Evolutionary conservation across 164 flowering plant species (phyloP).

Genomic region (Nelumbo lutea): DNA sequence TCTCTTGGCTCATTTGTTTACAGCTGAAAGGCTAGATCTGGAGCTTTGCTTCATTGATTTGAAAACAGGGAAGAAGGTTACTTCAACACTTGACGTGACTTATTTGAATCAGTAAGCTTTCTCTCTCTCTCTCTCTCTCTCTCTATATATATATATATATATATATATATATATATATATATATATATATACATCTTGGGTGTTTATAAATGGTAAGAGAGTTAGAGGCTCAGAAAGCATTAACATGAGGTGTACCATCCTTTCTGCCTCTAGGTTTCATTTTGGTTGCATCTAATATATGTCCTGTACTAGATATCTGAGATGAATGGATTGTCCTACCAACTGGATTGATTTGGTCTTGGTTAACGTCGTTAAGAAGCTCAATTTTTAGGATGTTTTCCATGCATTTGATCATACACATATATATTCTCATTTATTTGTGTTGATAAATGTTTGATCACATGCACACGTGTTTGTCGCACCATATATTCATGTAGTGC

Average conservation of each 20-base stretch:
- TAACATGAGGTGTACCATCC: not conserved
- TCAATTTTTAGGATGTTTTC: not conserved
- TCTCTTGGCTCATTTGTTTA: slow-evolving; percentile 17
- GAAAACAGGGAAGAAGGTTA: slow-evolving; percentile 39
- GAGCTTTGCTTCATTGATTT: slow-evolving; percentile 52
- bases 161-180: not conserved
- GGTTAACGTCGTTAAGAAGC: not conserved
- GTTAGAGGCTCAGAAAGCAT: not conserved
- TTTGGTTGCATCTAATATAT: slow-evolving; percentile 3
- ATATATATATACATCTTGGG: not conserved
- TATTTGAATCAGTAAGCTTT: slow-evolving; percentile 53
- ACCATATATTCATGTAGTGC: too few relatives aligned
- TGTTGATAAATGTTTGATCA: too few relatives aligned
- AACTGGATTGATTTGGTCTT: not conserved
- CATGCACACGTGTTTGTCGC: too few relatives aligned
- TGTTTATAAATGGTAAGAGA: not conserved
- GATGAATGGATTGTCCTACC: not conserved
- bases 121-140: not conserved
- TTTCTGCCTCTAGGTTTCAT: not conserved
- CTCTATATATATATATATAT: not conserved
- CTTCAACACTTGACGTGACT: slow-evolving; percentile 52
- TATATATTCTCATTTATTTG: too few relatives aligned
- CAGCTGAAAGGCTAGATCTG: slow-evolving; percentile 63
- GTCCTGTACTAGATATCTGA: not conserved
- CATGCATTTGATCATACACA: not conserved